Conservation (phyloP, 495 filamentous ascomycete genomes). For the Amphirosellinia nigrospora region DNA sequence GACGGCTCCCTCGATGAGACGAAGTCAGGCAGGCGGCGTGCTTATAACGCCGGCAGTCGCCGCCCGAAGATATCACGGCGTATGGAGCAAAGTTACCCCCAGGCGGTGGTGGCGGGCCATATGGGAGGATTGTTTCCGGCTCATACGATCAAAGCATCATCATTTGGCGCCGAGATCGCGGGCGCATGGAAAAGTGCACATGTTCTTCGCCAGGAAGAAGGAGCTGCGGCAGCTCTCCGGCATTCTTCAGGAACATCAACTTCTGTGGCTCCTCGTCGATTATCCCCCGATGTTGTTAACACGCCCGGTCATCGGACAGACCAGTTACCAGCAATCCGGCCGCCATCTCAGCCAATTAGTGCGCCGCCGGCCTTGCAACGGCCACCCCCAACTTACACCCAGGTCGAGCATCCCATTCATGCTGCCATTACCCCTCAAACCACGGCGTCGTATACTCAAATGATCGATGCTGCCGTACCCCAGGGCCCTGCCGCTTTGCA, state of each 20-base stretch:
- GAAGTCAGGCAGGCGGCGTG: constrained; percentile 51
- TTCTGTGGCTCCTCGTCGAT: constrained; percentile 24
- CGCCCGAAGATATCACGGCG: constrained; percentile 77
- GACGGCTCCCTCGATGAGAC: constrained; percentile 58
- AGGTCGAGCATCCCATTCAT: constrained; percentile 41
- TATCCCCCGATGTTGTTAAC: constrained; percentile 21
- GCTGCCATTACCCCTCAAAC: constrained; percentile 44
- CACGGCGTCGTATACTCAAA: constrained; percentile 40
- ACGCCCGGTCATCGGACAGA: neutral
- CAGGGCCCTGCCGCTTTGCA: constrained; percentile 50
- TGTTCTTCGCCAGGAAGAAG: constrained; percentile 71
- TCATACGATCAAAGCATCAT: constrained; percentile 96
- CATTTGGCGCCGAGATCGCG: constrained; percentile 83
- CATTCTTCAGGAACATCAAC: constrained; percentile 21
- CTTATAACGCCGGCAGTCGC: constrained; percentile 76
- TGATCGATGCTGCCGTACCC: constrained; percentile 52
- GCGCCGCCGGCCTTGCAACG: constrained; percentile 31
- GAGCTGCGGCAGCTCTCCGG: constrained; percentile 49
- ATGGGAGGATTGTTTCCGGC: constrained; percentile 89
- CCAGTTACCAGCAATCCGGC: constrained; percentile 14
- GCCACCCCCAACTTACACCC: constrained; percentile 32
- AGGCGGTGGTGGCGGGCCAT: constrained; percentile 83
- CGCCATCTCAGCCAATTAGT: constrained; percentile 23
- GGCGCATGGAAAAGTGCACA: constrained; percentile 80
- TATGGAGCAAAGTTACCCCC: constrained; percentile 84